Conservation (phyloP, 192 early-diverging fungal genomes). For the Coemansia sp. region DNA sequence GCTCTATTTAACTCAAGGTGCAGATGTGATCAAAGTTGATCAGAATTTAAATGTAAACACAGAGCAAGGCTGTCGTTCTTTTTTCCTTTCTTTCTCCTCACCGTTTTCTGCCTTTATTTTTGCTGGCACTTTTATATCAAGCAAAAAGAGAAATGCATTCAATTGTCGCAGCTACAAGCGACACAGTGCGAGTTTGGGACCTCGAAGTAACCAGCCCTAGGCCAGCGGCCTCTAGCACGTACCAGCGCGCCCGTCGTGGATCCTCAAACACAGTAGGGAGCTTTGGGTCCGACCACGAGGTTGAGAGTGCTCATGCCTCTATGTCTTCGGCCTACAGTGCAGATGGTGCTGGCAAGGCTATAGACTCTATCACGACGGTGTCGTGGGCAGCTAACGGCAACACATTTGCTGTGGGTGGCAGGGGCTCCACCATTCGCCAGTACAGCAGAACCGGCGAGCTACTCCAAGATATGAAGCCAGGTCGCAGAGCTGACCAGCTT, state of each 20-base stretch:
- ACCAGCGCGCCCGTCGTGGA: constrained; percentile 15
- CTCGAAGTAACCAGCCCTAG: constrained; percentile 13
- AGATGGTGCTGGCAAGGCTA: neutral
- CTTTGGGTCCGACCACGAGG: neutral
- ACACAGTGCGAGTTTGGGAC: constrained; percentile 49
- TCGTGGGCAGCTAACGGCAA: constrained; percentile 44
- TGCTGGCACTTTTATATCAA: neutral
- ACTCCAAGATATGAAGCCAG: constrained; percentile 32
- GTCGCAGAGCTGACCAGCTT: constrained; percentile 6
- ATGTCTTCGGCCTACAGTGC: neutral
- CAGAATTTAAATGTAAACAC: neutral
- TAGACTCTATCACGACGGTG: constrained; percentile 22
- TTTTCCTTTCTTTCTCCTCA: neutral
- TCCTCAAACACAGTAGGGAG: neutral
- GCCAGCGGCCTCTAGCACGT: neutral
- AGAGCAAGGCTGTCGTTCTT: neutral
- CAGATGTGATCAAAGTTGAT: neutral
- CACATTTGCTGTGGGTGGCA: constrained; percentile 42
- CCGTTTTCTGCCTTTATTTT: neutral
- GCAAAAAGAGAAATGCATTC: constrained; percentile 8
- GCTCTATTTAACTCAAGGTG: neutral
- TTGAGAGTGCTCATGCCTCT: constrained; percentile 1
- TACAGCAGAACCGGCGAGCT: constrained; percentile 29
- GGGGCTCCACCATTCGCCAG: constrained; percentile 32
- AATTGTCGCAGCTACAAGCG: constrained; percentile 44